phyloP scores from a whole-genome alignment of 805 yeast species.

The Saccharomycodes ludwigii region DNA sequence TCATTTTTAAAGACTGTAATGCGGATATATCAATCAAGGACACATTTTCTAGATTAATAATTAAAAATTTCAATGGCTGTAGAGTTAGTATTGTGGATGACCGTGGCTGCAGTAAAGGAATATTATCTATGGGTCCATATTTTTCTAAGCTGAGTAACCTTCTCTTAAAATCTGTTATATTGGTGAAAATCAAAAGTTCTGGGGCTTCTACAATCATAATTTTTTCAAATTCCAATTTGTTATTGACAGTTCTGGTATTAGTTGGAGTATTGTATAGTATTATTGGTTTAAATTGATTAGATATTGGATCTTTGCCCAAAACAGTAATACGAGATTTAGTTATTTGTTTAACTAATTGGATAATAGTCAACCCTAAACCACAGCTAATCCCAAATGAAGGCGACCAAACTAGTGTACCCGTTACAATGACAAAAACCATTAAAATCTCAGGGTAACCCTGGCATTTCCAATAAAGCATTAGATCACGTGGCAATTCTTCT shows the following conservation, averaged over 20 bases:
- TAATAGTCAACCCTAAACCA: conserved; percentile 26
- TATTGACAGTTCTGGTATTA: conserved; percentile 3
- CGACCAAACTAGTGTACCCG: conserved; percentile 20
- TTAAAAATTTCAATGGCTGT: conserved; percentile 5
- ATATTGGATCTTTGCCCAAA: conserved; percentile 26
- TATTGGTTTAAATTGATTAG: conserved; percentile 6
- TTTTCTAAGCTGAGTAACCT: conserved; percentile 6
- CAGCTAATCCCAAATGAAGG: conserved; percentile 27
- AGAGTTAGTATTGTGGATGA: background rate
- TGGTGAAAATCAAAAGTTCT: conserved; percentile 5
- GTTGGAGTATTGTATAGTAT: conserved; percentile 1
- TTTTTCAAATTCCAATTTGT: conserved; percentile 6
- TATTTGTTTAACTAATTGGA: conserved; percentile 27
- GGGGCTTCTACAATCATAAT: conserved; percentile 8
- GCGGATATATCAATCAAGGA: conserved; percentile 6
- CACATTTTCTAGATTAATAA: conserved; percentile 6
- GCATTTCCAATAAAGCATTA: conserved; percentile 30
- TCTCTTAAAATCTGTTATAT: conserved; percentile 5
- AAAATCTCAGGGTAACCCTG: conserved; percentile 28
- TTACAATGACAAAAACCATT: conserved; percentile 12
- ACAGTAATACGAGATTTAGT: conserved; percentile 33
- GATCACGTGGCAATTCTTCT: conserved; percentile 33
- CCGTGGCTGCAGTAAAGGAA: background rate
- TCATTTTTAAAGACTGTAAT: conserved; percentile 1
- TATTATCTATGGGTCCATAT: conserved; percentile 6